These are phyloP conservation scores for Aspergillus unguis DNA, from an alignment of 2,329 filamentous ascomycete genomes.

Conservation along the genomic window DNA sequence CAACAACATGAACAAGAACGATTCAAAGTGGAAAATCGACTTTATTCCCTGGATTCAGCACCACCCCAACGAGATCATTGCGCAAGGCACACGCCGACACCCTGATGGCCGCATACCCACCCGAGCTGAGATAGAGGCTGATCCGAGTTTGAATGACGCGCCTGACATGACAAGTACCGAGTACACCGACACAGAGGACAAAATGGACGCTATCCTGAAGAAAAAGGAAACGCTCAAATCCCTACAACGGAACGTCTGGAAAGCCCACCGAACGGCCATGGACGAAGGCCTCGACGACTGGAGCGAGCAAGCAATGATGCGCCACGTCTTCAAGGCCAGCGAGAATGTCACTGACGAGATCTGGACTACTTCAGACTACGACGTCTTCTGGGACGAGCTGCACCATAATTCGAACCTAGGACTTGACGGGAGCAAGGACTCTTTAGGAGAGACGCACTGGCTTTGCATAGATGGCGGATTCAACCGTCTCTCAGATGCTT, in stretches of 20 bases:
- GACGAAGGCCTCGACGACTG: conserved; percentile 26
- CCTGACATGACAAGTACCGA: conserved; percentile 9
- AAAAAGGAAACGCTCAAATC: conserved; percentile 18
- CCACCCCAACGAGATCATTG: conserved; percentile 28
- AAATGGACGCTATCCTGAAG: conserved; percentile 20
- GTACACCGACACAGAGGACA: conserved; percentile 12
- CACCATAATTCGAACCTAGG: conserved; percentile 6
- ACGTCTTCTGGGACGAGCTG: conserved; percentile 33
- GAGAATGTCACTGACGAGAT: conserved; percentile 40
- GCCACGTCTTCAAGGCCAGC: conserved; percentile 33
- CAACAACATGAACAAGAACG: conserved; percentile 24
- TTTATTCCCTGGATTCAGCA: conserved; percentile 23
- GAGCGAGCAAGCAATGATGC: conserved; percentile 27
- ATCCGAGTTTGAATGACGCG: conserved; percentile 17
- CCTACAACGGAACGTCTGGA: conserved; percentile 23
- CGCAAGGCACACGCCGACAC: conserved; percentile 8
- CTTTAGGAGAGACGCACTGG: conserved; percentile 27
- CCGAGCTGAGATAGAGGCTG: conserved; percentile 17
- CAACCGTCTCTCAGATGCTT: conserved; percentile 35
- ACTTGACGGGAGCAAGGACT: conserved; percentile 13
- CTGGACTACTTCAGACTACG: conserved; percentile 26
- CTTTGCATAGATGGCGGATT: conserved; percentile 35
- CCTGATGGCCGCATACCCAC: conserved; percentile 26
- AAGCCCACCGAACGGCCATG: conserved; percentile 21
- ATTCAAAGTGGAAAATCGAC: conserved; percentile 21